Conservation (phyloP, 169 alveolate species). For the Besnoitia besnoiti region DNA sequence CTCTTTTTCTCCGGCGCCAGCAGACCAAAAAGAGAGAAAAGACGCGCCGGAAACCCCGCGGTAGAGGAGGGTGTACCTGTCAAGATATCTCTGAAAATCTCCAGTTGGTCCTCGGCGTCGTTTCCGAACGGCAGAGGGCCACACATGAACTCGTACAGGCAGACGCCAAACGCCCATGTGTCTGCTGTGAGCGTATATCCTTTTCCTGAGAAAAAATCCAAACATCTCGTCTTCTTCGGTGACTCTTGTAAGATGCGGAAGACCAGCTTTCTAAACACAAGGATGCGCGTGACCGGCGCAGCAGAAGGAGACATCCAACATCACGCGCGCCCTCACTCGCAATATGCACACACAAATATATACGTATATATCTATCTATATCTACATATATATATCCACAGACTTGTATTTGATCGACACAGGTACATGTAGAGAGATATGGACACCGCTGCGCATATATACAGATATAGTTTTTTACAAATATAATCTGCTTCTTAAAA, state of each 20-base stretch:
- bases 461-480: no score
- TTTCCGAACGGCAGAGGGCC: conserved; percentile 98
- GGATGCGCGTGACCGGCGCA: background rate
- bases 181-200: conserved; percentile 97
- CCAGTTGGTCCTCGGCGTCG: conserved; percentile 95
- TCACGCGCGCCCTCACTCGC: no score
- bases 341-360: background rate
- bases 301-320: background rate
- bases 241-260: background rate
- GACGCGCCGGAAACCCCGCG: background rate
- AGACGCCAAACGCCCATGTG: conserved; percentile 98
- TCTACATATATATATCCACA: background rate
- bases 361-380: background rate
- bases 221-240: background rate
- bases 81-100: conserved; percentile 91
- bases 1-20: no score
- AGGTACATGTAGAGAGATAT: no score
- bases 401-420: background rate
- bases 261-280: background rate
- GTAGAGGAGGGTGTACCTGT: conserved; percentile 77
- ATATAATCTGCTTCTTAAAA: no score
- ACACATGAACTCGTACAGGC: conserved; percentile 97
- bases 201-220: conserved; percentile 81
- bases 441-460: background rate
- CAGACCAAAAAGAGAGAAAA: no score